Evolutionary conservation across 2,329 filamentous ascomycete genomes (phyloP), one percentile per base, ranked within the genome.

Genomic region (Monosporascus sp.): DNA sequence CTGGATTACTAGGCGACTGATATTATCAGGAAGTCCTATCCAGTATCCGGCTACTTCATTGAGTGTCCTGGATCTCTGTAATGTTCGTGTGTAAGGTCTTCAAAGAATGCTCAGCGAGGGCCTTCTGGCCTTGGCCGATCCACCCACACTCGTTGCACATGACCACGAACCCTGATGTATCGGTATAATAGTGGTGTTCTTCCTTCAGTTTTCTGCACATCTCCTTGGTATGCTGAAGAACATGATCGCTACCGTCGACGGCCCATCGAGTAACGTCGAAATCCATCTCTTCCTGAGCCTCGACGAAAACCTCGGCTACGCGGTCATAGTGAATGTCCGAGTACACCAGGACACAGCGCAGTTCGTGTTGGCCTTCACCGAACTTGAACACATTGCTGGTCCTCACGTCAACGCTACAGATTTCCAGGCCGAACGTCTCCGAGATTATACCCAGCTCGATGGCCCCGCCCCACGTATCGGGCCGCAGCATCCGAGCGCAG

Each of bases 251-350:
- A 44, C 82, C 77, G 40, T 72, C 70, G 1, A 72, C 71, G 9
- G 74, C 70, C 78, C 82, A 87, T 20, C 80, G 71, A 6, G 79
- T 76, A 46, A 86, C 81, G 66, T 97, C 93, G 58, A 86, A 82
- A 26, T 94, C 88, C 0, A 89, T 78, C 45, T 75, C 78, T 60
- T 78, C 77, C 4, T 81, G 83, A 59, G 72, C 78, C 58, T 78
- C 80, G 22, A 77, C 84, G 40, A 80, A 83, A 19, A 84, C 86
- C 59, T 96, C 83, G 1, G 89, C 91, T 55, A 97, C 86, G 7
- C 89, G 87, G 70, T 97, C 93, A 72, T 97, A 97, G 69, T 97
- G 92, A 49, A 97, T 94, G 3, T 91, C 91, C 0, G 88, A 93
- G 71, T 96, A 97, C 0, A 96, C 86, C 24, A 97, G 75, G 26